These are phyloP conservation scores for Tuber magnatum DNA, from an alignment of 495 filamentous ascomycete genomes.

Conservation along the genomic window DNA sequence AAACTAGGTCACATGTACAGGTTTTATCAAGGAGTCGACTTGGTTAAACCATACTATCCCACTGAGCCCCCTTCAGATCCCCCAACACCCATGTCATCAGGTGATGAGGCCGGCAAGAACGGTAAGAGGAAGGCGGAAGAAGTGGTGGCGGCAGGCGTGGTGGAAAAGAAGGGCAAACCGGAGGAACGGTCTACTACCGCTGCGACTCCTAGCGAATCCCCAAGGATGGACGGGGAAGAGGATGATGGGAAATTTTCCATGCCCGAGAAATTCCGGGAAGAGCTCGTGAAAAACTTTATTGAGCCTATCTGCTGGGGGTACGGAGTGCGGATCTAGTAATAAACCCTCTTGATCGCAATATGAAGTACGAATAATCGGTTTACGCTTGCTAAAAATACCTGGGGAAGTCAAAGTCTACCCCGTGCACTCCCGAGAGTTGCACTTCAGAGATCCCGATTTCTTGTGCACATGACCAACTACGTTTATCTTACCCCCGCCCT, in stretches of 20 bases:
- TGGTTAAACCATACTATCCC: constrained; percentile 34
- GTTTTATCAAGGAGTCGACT: constrained; percentile 38
- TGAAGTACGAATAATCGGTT: neutral
- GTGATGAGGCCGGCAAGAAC: constrained; percentile 28
- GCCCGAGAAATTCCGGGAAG: constrained; percentile 41
- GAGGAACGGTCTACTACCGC: constrained; percentile 6
- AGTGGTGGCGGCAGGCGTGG: constrained; percentile 23
- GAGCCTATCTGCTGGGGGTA: constrained; percentile 42
- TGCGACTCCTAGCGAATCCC: constrained; percentile 5
- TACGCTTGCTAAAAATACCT: constrained; percentile 1
- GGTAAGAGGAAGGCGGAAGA: constrained; percentile 28
- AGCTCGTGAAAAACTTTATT: constrained; percentile 41
- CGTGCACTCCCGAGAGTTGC: constrained; percentile 35
- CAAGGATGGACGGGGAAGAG: neutral
- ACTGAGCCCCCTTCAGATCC: constrained; percentile 10
- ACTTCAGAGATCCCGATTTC: constrained; percentile 36
- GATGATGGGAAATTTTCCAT: constrained; percentile 22
- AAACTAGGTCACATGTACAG: constrained; percentile 40
- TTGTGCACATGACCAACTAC: constrained; percentile 38
- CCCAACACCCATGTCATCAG: neutral
- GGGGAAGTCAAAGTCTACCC: constrained; percentile 26
- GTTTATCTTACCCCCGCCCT: constrained; percentile 34
- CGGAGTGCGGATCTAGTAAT: constrained; percentile 40
- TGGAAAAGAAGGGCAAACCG: constrained; percentile 30
- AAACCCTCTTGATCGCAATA: constrained; percentile 15